Evolutionary conservation across 2,329 filamentous ascomycete species (phyloP), one percentile per base, ranked within the genome.

Genomic region (Xylariaceae sp.): DNA sequence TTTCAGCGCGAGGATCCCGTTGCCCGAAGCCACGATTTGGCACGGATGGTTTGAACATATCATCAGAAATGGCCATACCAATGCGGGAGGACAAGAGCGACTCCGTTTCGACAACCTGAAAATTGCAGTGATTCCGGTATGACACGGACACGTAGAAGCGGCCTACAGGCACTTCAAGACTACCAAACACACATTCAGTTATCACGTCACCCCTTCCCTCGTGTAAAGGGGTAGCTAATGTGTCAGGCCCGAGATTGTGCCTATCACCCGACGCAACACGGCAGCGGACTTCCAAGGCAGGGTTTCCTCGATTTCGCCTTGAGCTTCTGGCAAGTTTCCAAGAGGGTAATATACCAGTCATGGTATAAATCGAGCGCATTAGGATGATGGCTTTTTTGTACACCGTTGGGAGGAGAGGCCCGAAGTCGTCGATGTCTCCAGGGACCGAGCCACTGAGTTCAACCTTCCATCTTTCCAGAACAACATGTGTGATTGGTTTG

Each of bases 311-410:
- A 64, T 90, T 91, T 16, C 80, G 78, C 49, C 87, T 74, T 38
- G 79, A 81, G 55, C 87, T 84, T 57, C 85, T 78, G 31, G 74
- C 81, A 57, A 95, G 85, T 66, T 85, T 94, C 83, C 86, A 95
- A 18, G 86, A 82, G 2, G 93, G 93, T 47, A 95, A 69, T 47
- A 96, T 78, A 54, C 87, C 85, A 31, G 88, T 80, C 41, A 87
- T 86, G 37, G 87, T 81, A 63, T 87, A 95, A 34, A 98, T 74
- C 2, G 89, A 89, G 45, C 93, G 80, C 66, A 97, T 96, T 54
- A 96, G 81, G 52, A 97, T 86, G 50, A 98, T 95, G 55, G 87
- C 89, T 67, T 95, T 93, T 69, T 98, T 98, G 74, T 98, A 98
- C 44, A 95, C 83, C 39, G 88, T 91, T 12, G 93, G 89, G 38